These are phyloP conservation scores for Mortierella sp. DNA, from an alignment of 371 early-diverging fungal genomes.

Conservation along the genomic window DNA sequence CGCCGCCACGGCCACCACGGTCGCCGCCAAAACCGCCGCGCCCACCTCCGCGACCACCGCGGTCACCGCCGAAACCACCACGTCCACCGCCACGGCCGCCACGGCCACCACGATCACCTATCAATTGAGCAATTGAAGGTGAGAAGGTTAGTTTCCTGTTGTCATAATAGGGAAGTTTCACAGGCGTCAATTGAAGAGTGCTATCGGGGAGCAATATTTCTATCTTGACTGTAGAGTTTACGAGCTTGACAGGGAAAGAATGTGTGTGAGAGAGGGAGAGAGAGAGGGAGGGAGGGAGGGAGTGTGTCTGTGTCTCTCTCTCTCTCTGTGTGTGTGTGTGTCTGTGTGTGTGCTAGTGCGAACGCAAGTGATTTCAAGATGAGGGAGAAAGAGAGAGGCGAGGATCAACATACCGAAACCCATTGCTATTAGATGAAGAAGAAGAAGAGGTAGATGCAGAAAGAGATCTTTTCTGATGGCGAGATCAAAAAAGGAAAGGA, in stretches of 20 bases:
- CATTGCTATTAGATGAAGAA: constrained; percentile 20
- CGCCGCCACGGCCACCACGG: constrained; percentile 63
- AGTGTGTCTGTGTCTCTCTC: not conserved
- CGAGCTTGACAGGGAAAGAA: too few relatives aligned
- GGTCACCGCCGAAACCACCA: constrained; percentile 49
- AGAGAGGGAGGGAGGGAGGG: not conserved
- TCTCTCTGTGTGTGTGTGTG: too few relatives aligned
- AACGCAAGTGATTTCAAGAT: not conserved
- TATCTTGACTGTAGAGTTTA: too few relatives aligned
- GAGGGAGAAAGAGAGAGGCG: not conserved
- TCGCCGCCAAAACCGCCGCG: constrained; percentile 60
- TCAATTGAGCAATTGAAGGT: not conserved
- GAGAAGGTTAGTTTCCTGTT: not conserved
- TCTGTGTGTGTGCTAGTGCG: not conserved
- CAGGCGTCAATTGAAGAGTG: not conserved
- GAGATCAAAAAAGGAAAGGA: constrained; percentile 6
- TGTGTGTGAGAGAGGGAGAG: too few relatives aligned
- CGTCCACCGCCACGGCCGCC: constrained; percentile 29
- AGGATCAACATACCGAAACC: constrained; percentile 29
- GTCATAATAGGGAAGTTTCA: not conserved
- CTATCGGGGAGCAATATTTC: not conserved
- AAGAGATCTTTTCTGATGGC: constrained; percentile 1
- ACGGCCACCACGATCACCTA: constrained; percentile 59
- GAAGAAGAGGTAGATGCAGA: not conserved
- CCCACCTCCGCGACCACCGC: constrained; percentile 39